These are phyloP conservation scores for Phalaenopsis aphrodite DNA, from an alignment of 106 monocot species.

Conservation along the genomic window DNA sequence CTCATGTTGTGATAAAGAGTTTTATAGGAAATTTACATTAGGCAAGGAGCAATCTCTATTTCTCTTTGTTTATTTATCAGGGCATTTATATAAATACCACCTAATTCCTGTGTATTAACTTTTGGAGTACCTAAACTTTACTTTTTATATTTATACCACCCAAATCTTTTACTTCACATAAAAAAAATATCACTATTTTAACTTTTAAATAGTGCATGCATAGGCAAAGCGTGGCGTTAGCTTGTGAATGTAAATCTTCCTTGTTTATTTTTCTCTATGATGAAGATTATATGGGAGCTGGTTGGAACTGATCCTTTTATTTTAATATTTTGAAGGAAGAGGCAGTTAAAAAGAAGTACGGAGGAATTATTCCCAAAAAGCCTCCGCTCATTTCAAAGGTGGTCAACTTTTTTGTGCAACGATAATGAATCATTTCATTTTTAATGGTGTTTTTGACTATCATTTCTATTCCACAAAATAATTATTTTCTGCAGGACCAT, in stretches of 20 bases:
- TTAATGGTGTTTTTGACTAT: neutral
- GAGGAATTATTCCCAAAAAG: slow-evolving; percentile 74
- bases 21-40: too few species aligned
- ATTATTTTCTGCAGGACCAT: slow-evolving; percentile 59
- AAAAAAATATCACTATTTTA: too few species aligned
- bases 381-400: slow-evolving; percentile 87
- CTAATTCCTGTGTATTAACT: too few species aligned
- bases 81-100: too few species aligned
- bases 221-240: too few species aligned
- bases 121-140: too few species aligned
- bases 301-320: neutral
- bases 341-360: slow-evolving; percentile 74
- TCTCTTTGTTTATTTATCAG: neutral
- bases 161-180: too few species aligned
- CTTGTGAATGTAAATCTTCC: too few species aligned
- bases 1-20: too few species aligned
- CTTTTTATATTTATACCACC: too few species aligned
- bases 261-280: too few species aligned
- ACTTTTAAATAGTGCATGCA: too few species aligned
- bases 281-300: neutral
- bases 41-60: neutral
- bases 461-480: neutral
- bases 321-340: slow-evolving; percentile 37
- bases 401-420: neutral
- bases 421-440: neutral